Evolutionary conservation across 495 filamentous ascomycete species (phyloP), one percentile per base, ranked within the genome.

Genomic region (Penicillium soppii): DNA sequence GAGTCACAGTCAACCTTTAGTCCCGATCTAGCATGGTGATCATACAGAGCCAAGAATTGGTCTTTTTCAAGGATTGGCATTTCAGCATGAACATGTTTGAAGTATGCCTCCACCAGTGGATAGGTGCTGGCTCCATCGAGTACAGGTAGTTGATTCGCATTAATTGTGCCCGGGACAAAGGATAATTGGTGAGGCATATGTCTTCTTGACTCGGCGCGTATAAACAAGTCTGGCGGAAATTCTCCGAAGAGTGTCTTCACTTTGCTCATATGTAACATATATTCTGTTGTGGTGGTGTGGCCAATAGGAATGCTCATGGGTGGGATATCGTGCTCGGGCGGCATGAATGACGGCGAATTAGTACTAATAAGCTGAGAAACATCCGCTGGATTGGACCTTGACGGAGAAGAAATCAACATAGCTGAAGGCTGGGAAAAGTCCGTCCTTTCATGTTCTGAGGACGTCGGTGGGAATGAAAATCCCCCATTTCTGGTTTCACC

Each of bases 241-340:
- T 52, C 50, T 2, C 50, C 41, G 15, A 52, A 36, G 7, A 52
- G 33, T 3, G 41, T 16, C 13, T 52, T 52, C 22, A 45, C 20
- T 26, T 26, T 44, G 10, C 21, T 43, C 29, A 37, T 38, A 19
- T 37, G 40, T 8, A 52, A 25, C 39, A 52, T 43, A 39, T 35
- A 35, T 17, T 52, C 40, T 4, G 39, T 44, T 15, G 50, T 52
- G 7, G 50, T 37, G 23, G 40, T 37, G 32, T 52, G 41, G 0
- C 40, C 29, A 10, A 52, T 44, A 5, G 50, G 50, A 29, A 52
- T 52, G 6, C 39, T 44, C 50, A 52, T 52, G 15, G 50, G 50
- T 1, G 44, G 44, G 8, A 47, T 47, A 7, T 47, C 33, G 38
- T 45, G 43, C 33, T 35, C 43, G 9, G 43, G 43, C 15, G 43